phyloP scores from a whole-genome alignment of 2,329 filamentous ascomycete genomes.

The Huntiella decipiens region DNA sequence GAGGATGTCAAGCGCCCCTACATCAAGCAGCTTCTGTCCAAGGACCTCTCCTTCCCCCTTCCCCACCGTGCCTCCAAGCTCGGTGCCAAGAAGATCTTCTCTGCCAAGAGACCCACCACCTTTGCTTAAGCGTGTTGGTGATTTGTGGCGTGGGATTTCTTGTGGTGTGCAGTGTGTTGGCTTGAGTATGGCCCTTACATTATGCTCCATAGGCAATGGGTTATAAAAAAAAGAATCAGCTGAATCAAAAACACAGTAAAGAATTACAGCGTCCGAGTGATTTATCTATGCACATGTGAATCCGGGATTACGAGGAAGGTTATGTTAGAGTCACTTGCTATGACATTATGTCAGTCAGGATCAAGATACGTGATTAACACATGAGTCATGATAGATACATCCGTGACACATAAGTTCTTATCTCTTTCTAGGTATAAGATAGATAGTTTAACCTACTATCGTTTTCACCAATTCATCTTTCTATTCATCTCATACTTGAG shows the following conservation, averaged over 20 bases:
- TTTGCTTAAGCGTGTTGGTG: conserved; percentile 64
- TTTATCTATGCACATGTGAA: background rate
- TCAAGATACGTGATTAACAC: too few relatives aligned
- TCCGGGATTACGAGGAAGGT: background rate
- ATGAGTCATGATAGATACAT: too few relatives aligned
- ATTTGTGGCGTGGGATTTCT: conserved; percentile 30
- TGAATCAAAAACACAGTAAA: conserved; percentile 12
- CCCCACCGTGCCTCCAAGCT: conserved; percentile 84
- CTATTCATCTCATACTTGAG: background rate
- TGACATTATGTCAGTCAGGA: background rate
- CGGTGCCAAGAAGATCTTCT: conserved; percentile 77
- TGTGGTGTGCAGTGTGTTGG: conserved; percentile 42
- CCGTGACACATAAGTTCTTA: background rate
- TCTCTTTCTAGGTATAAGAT: background rate
- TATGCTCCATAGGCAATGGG: conserved; percentile 16
- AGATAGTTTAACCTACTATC: background rate
- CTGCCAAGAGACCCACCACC: conserved; percentile 81
- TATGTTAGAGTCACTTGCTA: background rate
- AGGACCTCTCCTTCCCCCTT: conserved; percentile 94
- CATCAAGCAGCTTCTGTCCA: conserved; percentile 95
- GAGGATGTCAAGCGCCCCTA: conserved; percentile 95
- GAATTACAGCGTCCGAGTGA: background rate
- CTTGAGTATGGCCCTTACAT: conserved; percentile 40
- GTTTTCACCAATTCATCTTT: background rate
- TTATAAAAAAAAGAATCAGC: conserved; percentile 12